These are phyloP conservation scores for Funneliformis caledonium DNA, from an alignment of 371 early-diverging fungal genomes.

Conservation along the genomic window DNA sequence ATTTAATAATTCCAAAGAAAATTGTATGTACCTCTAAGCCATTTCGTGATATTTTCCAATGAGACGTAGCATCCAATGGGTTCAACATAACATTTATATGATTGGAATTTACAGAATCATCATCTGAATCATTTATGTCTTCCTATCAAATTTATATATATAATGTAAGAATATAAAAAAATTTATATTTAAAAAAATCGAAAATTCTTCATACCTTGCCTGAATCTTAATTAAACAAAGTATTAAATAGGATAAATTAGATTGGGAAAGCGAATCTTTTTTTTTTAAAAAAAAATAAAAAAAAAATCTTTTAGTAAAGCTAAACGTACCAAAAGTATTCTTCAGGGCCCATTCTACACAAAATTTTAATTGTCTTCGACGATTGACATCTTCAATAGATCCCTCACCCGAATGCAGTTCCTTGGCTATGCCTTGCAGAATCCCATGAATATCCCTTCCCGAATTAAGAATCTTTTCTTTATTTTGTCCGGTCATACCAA, in stretches of 20 bases:
- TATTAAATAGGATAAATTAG: background rate
- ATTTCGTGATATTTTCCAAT: conserved; percentile 51
- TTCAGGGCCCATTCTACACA: conserved; percentile 37
- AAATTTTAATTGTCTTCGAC: conserved; percentile 35
- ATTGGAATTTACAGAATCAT: background rate
- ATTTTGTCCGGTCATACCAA: conserved; percentile 45
- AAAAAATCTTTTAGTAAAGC: background rate
- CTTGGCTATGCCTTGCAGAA: conserved; percentile 5
- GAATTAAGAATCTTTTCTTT: conserved; percentile 30
- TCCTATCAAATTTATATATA: background rate
- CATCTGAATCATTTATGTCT: background rate
- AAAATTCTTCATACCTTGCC: background rate
- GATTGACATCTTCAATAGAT: background rate
- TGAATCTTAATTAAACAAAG: conserved; percentile 2
- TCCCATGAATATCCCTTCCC: conserved; percentile 25
- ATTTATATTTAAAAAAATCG: background rate
- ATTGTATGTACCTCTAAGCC: conserved; percentile 41
- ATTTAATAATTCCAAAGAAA: background rate
- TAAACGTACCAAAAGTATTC: conserved; percentile 34
- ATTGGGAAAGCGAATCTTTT: background rate
- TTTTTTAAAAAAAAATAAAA: background rate
- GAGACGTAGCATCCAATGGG: conserved; percentile 48
- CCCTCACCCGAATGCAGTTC: conserved; percentile 14
- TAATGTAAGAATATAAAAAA: background rate
- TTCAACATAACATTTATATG: conserved; percentile 46